phyloP scores from a whole-genome alignment of 2,329 filamentous ascomycete species.

The Epicoccum sorghinum region DNA sequence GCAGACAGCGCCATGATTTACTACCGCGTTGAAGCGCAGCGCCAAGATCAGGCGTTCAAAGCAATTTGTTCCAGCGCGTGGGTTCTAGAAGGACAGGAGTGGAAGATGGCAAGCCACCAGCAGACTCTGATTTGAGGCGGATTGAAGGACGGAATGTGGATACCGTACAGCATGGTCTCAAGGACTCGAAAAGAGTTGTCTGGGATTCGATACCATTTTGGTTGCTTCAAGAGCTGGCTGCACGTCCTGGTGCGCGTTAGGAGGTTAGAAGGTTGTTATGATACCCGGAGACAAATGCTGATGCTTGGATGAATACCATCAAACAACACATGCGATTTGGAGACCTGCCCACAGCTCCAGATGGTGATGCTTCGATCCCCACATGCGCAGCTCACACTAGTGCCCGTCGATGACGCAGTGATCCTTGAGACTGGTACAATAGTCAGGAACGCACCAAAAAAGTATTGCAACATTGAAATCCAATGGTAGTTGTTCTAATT shows the following conservation, averaged over 20 bases:
- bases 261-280: too few species aligned
- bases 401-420: constrained; percentile 29
- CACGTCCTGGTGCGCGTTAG: too few species aligned
- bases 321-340: background rate
- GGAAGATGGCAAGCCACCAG: constrained; percentile 40
- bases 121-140: constrained; percentile 33
- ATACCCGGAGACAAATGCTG: too few species aligned
- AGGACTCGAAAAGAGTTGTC: background rate
- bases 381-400: constrained; percentile 23
- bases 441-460: constrained; percentile 1
- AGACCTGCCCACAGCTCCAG: background rate
- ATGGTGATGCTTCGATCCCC: constrained; percentile 16
- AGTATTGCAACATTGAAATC: background rate
- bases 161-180: too few species aligned
- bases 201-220: too few species aligned
- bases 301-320: too few species aligned
- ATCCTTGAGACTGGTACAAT: constrained; percentile 12
- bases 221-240: too few species aligned
- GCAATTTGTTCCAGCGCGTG: constrained; percentile 37
- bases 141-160: too few species aligned
- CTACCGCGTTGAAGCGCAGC: constrained; percentile 32
- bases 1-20: constrained; percentile 33
- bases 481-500: constrained; percentile 4
- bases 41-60: constrained; percentile 22
- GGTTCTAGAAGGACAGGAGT: constrained; percentile 28